Base-by-base conservation (phyloP, 2,329 filamentous ascomycete genomes). In the Neoarthrinium moseri region DNA sequence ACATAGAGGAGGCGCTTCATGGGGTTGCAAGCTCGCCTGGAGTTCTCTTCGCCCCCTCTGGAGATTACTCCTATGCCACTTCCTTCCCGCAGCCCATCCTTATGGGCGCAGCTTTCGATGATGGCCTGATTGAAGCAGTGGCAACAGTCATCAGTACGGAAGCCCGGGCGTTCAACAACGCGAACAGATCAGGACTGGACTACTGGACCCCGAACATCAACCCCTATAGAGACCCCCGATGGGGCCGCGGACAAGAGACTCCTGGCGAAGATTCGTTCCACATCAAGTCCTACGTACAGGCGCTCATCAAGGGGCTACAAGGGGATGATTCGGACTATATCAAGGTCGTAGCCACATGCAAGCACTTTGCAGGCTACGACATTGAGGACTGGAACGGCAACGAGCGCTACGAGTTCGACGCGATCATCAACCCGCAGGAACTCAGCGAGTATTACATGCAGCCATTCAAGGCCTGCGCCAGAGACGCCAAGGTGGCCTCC, bases 381-480 rank as follows among this genome's bases (percentile, higher is more conserved):
- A 59, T 80, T 4, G 79, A 82, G 55, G 55, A 61, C 38, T 75
- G 72, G 64, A 50, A 59, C 8, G 62, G 63, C 12, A 63, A 69
- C 27, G 63, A 67, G 15, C 68, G 76, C 4, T 71, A 75, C 57
- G 72, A 72, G 23, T 84, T 80, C 50, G 72, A 85, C 56, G 74
- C 81, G 8, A 62, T 71, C 10, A 75, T 84, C 49, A 70, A 69
- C 13, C 64, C 71, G 13, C 83, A 86, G 52, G 84, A 88, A 48
- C 64, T 88, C 6, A 72, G 75, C 0, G 84, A 87, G 55, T 88
- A 86, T 63, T 87, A 84, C 56, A 72, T 84, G 48, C 82, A 79
- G 2, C 74, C 82, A 0, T 88, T 88, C 66, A 69, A 83, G 55
- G 73, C 73, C 58, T 86, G 83, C 60, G 78, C 74, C 27, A 69